Evolutionary conservation across 1,139 yeast species (phyloP).

Genomic region (Petasospora fabianii): DNA sequence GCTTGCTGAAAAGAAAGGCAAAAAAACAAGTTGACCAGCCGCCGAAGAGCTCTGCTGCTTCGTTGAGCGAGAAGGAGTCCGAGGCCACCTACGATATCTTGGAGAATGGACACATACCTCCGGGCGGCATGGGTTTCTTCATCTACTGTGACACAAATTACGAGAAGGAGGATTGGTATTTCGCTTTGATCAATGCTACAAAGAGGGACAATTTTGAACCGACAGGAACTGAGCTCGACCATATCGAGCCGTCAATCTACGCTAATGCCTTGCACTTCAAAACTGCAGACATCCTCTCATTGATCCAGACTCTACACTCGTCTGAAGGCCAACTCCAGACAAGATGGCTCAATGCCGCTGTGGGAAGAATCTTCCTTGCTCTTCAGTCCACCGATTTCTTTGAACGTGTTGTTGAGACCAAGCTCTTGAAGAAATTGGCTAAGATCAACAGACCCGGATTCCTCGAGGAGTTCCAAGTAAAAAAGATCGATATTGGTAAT

Average conservation of each 20-base stretch:
- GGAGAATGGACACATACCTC: constrained; percentile 31
- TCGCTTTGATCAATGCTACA: constrained; percentile 74
- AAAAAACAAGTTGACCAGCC: constrained; percentile 30
- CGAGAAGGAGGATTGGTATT: constrained; percentile 92
- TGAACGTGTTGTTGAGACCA: constrained; percentile 51
- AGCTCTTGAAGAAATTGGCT: constrained; percentile 65
- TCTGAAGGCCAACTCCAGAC: constrained; percentile 81
- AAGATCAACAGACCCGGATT: constrained; percentile 86
- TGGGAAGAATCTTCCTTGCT: constrained; percentile 78
- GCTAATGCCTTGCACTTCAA: constrained; percentile 74
- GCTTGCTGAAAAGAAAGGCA: constrained; percentile 48
- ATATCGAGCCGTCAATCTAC: constrained; percentile 44
- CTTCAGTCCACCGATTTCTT: constrained; percentile 68
- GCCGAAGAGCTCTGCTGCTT: constrained; percentile 23
- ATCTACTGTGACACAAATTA: constrained; percentile 72
- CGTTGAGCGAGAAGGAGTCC: constrained; percentile 10
- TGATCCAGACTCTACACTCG: constrained; percentile 74
- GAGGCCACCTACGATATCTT: constrained; percentile 29
- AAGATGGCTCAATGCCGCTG: constrained; percentile 84
- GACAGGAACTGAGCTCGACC: constrained; percentile 22
- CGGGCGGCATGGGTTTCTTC: constrained; percentile 60
- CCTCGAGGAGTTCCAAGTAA: constrained; percentile 75
- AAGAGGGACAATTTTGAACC: constrained; percentile 32
- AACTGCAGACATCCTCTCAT: constrained; percentile 65
- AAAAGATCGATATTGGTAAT: constrained; percentile 69